Conservation (phyloP, 495 filamentous ascomycete species). For the Xylaria acuta region DNA sequence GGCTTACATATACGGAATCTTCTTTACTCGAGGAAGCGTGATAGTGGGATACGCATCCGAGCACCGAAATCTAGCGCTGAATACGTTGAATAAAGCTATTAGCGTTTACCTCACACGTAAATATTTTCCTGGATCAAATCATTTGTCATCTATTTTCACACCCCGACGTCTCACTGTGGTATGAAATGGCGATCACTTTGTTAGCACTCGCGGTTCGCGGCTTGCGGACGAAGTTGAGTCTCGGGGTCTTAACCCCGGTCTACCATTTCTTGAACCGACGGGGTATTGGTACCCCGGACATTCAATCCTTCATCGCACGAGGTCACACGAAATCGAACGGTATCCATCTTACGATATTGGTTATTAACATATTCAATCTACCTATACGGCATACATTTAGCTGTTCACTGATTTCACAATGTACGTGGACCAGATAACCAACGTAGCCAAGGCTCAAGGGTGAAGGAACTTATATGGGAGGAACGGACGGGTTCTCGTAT, state of each 20-base stretch:
- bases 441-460: background rate
- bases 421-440: background rate
- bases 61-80: background rate
- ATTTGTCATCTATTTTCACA: background rate
- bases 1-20: background rate
- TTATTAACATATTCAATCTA: background rate
- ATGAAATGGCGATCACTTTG: background rate
- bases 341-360: background rate
- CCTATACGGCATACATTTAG: background rate
- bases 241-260: background rate
- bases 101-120: background rate
- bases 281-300: background rate
- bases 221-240: background rate
- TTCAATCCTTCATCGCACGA: constrained; percentile 4
- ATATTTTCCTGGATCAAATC: background rate
- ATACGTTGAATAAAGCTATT: background rate
- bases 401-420: background rate
- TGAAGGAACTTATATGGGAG: background rate
- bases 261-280: background rate
- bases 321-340: background rate
- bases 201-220: background rate
- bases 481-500: background rate
- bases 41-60: too few relatives aligned
- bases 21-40: background rate
- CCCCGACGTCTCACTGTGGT: background rate